Base-by-base conservation (phyloP, 2,329 filamentous ascomycete species). In the Epicoccum sorghinum region DNA sequence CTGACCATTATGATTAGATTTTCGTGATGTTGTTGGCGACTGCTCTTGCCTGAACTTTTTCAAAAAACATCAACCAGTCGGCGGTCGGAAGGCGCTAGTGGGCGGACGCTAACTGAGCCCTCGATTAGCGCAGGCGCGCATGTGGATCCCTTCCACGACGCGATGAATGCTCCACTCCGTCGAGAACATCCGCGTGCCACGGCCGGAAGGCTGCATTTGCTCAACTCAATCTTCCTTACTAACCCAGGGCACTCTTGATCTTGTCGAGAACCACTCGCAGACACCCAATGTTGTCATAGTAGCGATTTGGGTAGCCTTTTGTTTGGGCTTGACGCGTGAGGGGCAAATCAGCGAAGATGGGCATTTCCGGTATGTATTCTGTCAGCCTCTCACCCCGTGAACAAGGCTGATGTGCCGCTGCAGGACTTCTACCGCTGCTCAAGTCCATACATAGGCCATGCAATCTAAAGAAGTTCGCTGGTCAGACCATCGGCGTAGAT, bases 401-500 rank as follows among this genome's bases (percentile, higher is more conserved):
- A 22, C 25, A 3, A 47, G 44, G 47, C 66, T 73, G 50, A 73
- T 52, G 9, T 12, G 22, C 18, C 10, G 22, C 18, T 6, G n/a
- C 57, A 93, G 93, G 95, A 39, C 85, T 99, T 48, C 83, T 98
- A 30, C 91, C 91, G 33, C 82, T 98, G 56, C 86, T 99, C 57
- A 98, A 98, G 77, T 98, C 95, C 40, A 98, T 99, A 49, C 95
- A 99, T 56, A 92, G 90, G 70, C 89, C 90, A 70, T 89, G 86
- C 45, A 89, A 91, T 65, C 82, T 99, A 56, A 96, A 92, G 73
- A 92, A 92, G 69, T 97, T 90, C 75, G 79, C 84, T 10, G 95
- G 93, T 46, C 88, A 96, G 76, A 96, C 89, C 1, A 83, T 99
- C 41, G 96, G 90, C n/a, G 88, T 99, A 32, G 95, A 99, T 75